Conservation (phyloP, 345 rosid genomes). For the Salix purpurea region DNA sequence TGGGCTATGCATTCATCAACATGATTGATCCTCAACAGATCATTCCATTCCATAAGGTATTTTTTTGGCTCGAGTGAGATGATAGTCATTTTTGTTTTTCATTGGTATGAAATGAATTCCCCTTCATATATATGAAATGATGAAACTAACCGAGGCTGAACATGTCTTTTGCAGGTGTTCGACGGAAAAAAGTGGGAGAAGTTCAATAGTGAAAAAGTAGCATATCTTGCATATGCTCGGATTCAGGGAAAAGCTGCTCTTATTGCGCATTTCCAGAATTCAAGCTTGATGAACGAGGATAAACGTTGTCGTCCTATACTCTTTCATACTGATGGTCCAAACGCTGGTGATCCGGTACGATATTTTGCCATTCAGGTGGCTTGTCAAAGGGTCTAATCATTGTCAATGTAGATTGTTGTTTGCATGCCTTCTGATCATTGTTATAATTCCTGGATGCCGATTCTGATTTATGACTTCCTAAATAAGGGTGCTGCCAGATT, state of each 20-base stretch:
- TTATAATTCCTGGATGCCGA: neutral
- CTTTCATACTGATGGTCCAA: slow-evolving; percentile 82
- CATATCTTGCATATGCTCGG: slow-evolving; percentile 79
- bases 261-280: slow-evolving; percentile 87
- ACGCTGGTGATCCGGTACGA: slow-evolving; percentile 80
- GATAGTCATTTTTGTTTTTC: neutral
- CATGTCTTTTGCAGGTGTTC: slow-evolving; percentile 49
- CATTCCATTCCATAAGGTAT: slow-evolving; percentile 46
- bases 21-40: slow-evolving; percentile 73
- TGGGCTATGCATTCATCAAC: slow-evolving; percentile 90
- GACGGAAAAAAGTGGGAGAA: slow-evolving; percentile 92
- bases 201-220: slow-evolving; percentile 87
- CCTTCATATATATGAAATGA: neutral
- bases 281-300: slow-evolving; percentile 92
- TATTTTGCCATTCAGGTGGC: neutral
- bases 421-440: neutral
- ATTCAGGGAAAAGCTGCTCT: slow-evolving; percentile 88
- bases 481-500: neutral
- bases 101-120: neutral
- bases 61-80: neutral
- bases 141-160: neutral
- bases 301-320: slow-evolving; percentile 88
- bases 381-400: neutral
- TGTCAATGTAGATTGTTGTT: neutral
- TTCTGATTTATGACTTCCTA: neutral